Evolutionary conservation across 371 early-diverging fungal species (phyloP), one percentile per base, ranked within the genome.

Genomic region (Blakeslea trispora): DNA sequence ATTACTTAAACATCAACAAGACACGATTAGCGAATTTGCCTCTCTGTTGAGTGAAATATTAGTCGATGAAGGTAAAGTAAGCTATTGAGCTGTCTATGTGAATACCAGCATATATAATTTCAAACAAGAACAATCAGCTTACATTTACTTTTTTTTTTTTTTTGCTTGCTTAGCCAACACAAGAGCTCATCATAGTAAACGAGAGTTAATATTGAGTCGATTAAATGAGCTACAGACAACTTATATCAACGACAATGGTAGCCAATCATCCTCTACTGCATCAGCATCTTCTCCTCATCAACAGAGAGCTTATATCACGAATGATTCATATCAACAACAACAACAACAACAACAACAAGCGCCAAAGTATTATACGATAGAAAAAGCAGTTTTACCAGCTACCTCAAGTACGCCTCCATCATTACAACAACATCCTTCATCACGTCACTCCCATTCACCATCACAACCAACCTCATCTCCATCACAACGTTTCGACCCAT

Each of bases 1-100:
- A 1, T 11, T 64, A 0, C 7, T 67, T 18, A 42, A 46, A 22
- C 50, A 49, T 17, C 71, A 71, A 44, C 67, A 71, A 24, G 42
- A 53, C 14, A 53, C 53, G 23, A 51, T 47, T n/a, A 41, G 39
- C 11, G 37, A 37, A 10, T 37, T 37, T 39, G 40, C 15, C 14
- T 14, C 9, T 32, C 0, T 32, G 32, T 19, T 41, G 19, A 22
- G 1, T 40, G 18, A 24, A 7, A 4, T 32, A 17, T 19, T 41
- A 9, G 10, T 7, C 18, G 18, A 24, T 11, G n/a, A 48, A 47
- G 17, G 41, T 47, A 40, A 39, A 46, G 44, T 34, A 31, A 19
- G 10, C n/a, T n/a, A n/a, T n/a, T n/a, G n/a, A n/a, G n/a, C n/a
- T n/a, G n/a, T n/a, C n/a, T n/a, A n/a, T n/a, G n/a, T n/a, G n/a